Evolutionary conservation across 805 yeast species (phyloP), one percentile per base, ranked within the genome.

Genomic region (Ogataea glucozyma): DNA sequence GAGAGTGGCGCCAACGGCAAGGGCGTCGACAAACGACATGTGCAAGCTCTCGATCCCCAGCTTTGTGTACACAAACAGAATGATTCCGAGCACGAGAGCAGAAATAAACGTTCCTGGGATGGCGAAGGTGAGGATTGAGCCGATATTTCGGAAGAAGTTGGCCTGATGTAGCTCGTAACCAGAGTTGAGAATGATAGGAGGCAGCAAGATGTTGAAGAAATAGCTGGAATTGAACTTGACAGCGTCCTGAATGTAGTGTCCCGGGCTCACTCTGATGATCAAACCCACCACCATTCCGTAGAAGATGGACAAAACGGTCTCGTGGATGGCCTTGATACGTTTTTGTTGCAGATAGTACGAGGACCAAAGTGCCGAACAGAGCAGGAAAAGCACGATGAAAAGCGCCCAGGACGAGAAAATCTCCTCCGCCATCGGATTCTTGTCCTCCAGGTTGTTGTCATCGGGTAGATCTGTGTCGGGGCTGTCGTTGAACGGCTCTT

Each of bases 391-490:
- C 49, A 93, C 72, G 46, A 93, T 95, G 65, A 89, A 90, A 22
- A 93, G 69, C 0, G 99, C 98, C 99, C 99, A 93, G 0, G 97
- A 88, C 4, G 96, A 86, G 64, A 89, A 93, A 55, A 93, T 88
- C 64, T 93, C 99, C 56, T 91, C 97, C 3, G 91, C 81, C 16
- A 88, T 85, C 0, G 98, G 97, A 57, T 87, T 88, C 6, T 83
- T 73, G 11, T 73, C 81, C 26, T 81, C 88, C 16, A 64, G 62
- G 22, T 68, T 75, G 31, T 56, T 66, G 33, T 69, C 73, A 53
- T 76, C 86, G 0, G 81, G 79, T 13, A 75, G 60, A 34, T 73
- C 79, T 6, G 49, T 34, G 40, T 61, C 66, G 8, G 75, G 79
- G 9, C 63, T 42, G 30, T 66, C 60, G 44, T 64, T 72, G 8